Conservation (phyloP, 257 asterid genomes). For the Forsythia viridissima region DNA sequence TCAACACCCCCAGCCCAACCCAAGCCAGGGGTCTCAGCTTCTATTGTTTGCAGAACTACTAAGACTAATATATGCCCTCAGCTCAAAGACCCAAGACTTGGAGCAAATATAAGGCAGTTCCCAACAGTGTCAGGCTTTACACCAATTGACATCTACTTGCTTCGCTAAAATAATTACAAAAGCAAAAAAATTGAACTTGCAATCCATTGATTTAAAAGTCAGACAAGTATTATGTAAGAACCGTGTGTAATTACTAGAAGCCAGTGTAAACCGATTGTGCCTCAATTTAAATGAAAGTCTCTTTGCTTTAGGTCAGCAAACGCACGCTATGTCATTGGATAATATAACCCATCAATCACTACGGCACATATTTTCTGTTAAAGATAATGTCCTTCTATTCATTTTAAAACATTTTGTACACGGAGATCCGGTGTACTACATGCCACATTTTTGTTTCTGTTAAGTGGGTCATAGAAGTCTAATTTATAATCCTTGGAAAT, state of each 20-base stretch:
- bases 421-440: background rate
- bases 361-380: background rate
- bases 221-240: background rate
- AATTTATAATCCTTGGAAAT: background rate
- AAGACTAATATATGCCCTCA: background rate
- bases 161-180: background rate
- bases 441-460: background rate
- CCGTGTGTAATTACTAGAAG: background rate
- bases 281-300: background rate
- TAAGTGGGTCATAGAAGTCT: background rate
- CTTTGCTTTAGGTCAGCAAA: background rate
- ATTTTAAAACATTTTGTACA: background rate
- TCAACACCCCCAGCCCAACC: background rate
- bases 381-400: background rate
- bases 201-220: background rate
- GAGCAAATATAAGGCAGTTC: background rate
- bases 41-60: background rate
- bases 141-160: background rate
- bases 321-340: background rate
- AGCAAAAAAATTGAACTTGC: background rate
- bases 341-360: conserved; percentile 1
- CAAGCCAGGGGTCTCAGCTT: background rate
- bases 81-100: background rate
- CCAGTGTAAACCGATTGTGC: background rate
- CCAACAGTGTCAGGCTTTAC: background rate